phyloP scores from a whole-genome alignment of 2,329 filamentous ascomycete genomes.

The Fusarium citri region DNA sequence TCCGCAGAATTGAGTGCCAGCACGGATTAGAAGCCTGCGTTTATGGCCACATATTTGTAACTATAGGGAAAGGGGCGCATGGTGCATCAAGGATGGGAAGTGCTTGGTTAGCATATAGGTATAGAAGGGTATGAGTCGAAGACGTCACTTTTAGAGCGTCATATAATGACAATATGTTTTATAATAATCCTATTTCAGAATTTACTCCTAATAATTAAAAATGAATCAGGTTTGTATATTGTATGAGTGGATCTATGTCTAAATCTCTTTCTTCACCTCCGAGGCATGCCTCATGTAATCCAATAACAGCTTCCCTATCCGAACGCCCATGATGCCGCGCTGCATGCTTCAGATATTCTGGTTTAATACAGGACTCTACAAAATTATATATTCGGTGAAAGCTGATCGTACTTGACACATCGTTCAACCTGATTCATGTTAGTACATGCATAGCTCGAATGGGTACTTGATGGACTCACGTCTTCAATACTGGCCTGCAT shows the following conservation, averaged over 20 bases:
- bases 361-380: constrained; percentile 17
- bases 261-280: constrained; percentile 1
- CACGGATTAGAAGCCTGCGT: constrained; percentile 34
- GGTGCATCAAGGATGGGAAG: constrained; percentile 22
- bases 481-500: constrained; percentile 91
- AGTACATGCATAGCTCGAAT: not conserved
- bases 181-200: not conserved
- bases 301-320: not conserved
- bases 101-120: constrained; percentile 24
- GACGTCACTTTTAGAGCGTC: constrained; percentile 15
- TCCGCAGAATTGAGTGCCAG: constrained; percentile 68
- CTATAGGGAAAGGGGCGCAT: constrained; percentile 15
- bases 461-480: constrained; percentile 61
- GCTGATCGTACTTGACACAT: constrained; percentile 89
- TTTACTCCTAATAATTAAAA: not conserved
- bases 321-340: constrained; percentile 34
- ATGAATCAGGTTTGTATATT: constrained; percentile 3
- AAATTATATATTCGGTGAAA: constrained; percentile 84
- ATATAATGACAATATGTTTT: constrained; percentile 10
- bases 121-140: constrained; percentile 26
- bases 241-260: constrained; percentile 7
- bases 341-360: constrained; percentile 3
- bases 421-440: constrained; percentile 72
- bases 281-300: constrained; percentile 4
- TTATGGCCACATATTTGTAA: constrained; percentile 17